A percentile compares a stretch with the other conserved stretches of the same genome.
phyloP scores from a whole-genome alignment of 805 yeast species.

The Barnettozyma pratensis region DNA sequence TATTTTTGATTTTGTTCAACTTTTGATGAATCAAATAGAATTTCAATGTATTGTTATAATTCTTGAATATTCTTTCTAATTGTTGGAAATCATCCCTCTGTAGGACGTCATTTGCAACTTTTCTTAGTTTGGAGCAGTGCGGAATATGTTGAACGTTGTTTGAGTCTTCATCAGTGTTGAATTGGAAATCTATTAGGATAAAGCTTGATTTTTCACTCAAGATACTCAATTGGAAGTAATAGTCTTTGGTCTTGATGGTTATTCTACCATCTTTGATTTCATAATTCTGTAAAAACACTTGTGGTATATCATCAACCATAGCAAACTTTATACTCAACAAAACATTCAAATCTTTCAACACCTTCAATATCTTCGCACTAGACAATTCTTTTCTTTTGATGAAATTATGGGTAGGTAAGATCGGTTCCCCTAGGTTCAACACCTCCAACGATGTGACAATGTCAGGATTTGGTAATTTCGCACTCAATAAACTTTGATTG shows the following conservation, averaged over 20 bases:
- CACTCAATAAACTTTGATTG: slow-evolving; percentile 71
- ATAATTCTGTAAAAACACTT: slow-evolving; percentile 51
- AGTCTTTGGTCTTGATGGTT: slow-evolving; percentile 52
- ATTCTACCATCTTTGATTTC: slow-evolving; percentile 72
- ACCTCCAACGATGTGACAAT: slow-evolving; percentile 84
- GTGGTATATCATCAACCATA: slow-evolving; percentile 54
- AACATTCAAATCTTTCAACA: slow-evolving; percentile 65
- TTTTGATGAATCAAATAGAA: slow-evolving; percentile 56
- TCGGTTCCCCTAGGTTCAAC: slow-evolving; percentile 70
- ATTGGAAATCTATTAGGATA: slow-evolving; percentile 71
- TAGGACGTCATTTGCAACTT: slow-evolving; percentile 48
- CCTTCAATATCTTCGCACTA: slow-evolving; percentile 50
- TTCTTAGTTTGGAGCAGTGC: slow-evolving; percentile 39
- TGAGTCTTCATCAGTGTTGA: slow-evolving; percentile 28
- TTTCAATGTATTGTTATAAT: slow-evolving; percentile 60
- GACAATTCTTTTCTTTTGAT: slow-evolving; percentile 45
- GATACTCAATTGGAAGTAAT: slow-evolving; percentile 74
- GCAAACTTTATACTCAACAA: slow-evolving; percentile 74
- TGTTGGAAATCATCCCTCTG: slow-evolving; percentile 41
- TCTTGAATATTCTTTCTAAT: slow-evolving; percentile 50
- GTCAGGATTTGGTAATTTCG: slow-evolving; percentile 91
- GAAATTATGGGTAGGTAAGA: slow-evolving; percentile 56
- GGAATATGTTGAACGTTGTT: slow-evolving; percentile 1
- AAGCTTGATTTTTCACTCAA: slow-evolving; percentile 65
- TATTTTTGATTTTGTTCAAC: slow-evolving; percentile 44